Base-by-base conservation (phyloP, 2,329 filamentous ascomycete species). In the Myriangium duriaei region DNA sequence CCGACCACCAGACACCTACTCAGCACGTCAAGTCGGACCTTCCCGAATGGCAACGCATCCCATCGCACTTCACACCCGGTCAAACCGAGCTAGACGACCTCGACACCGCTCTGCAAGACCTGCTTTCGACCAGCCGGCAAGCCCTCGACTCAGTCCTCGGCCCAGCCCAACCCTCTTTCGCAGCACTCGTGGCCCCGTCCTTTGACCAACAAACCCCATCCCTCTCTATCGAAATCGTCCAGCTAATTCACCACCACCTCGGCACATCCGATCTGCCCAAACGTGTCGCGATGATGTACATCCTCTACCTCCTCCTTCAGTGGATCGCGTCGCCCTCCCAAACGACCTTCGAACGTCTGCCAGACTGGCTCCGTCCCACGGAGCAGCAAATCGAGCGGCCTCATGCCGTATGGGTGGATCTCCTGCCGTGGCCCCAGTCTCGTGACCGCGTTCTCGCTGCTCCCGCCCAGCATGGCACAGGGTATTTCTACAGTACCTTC, bases 401-500 rank as follows among this genome's bases (percentile, higher is more conserved):
- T 0, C 86, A 94, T 56, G 79, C 85, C 1, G 72, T 74, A 1
- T 94, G 86, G 86, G 69, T 86, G 19, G 85, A 93, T 53, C 74
- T 88, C 52, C 47, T 93, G 3, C 81, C 83, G 1, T 94, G 82
- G 65, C 83, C 84, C 0, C 64, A 61, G 14, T 81, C 91, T 71
- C 78, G 85, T 17, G 79, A 86, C 42, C 65, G 64, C 14, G 65
- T 77, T 15, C 57, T 63, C 15, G 57, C 38, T 13, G 41, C 65
- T 0, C 70, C 73, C 26, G 57, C 62, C 4, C 62, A 69, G 30
- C 78, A 77, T 40, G 65, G 72, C 0, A 88, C 92, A 50, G 73
- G 81, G 48, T 92, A 87, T 64, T 91, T 88, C 55, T 72, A 88
- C 12, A 81, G 82, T 0, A 93, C 78, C 56, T 91, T 82, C 1